Evolutionary conservation across 768 basidiomycete genomes (phyloP).

Genomic region (Rossbeevera mucosa): DNA sequence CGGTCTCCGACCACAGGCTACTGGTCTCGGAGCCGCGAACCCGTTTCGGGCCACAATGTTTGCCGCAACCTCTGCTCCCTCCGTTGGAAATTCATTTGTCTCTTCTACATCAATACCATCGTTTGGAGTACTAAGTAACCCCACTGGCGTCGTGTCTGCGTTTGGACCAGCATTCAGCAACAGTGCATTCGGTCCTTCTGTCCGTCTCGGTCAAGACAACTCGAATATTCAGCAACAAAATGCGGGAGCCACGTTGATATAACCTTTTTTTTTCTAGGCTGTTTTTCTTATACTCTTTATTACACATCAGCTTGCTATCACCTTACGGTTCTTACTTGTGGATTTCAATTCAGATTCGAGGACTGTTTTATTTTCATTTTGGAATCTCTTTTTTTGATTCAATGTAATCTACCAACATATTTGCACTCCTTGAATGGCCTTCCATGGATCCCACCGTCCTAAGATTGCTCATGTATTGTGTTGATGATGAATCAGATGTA

Average conservation of each 20-base stretch:
- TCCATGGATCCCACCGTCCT: no score
- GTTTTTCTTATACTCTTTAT: not conserved
- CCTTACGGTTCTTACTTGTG: no score
- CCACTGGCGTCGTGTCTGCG: not conserved
- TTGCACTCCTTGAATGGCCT: no score
- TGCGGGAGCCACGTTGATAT: conserved; percentile 48
- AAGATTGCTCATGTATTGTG: no score
- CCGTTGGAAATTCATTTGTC: conserved; percentile 4
- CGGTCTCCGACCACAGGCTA: conserved; percentile 55
- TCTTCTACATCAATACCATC: conserved; percentile 26
- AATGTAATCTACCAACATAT: no score
- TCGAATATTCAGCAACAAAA: conserved; percentile 38
- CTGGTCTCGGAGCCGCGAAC: conserved; percentile 51
- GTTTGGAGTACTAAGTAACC: conserved; percentile 21
- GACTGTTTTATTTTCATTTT: no score
- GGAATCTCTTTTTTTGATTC: no score
- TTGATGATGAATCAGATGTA: no score
- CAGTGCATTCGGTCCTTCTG: conserved; percentile 20
- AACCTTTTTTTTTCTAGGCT: conserved; percentile 14
- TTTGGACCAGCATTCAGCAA: conserved; percentile 18
- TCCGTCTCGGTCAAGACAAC: conserved; percentile 13
- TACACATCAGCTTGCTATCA: not conserved
- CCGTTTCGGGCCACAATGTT: conserved; percentile 68
- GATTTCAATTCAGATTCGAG: no score
- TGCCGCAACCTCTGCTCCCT: conserved; percentile 28